phyloP scores from a whole-genome alignment of 768 basidiomycete species.

The Boletus vermiculosoides region DNA sequence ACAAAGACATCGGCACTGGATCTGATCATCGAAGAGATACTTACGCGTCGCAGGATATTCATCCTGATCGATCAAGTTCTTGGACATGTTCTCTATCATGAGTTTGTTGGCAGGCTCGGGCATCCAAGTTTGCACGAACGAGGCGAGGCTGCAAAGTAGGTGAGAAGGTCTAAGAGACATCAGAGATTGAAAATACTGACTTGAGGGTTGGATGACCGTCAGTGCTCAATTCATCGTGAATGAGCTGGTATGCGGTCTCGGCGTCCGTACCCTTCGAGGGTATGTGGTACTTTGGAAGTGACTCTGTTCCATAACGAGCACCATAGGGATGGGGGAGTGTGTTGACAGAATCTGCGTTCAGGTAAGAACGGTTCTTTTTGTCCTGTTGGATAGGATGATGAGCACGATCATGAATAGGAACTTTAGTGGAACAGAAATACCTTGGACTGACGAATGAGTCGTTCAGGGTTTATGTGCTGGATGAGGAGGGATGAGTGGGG shows the following conservation, averaged over 20 bases:
- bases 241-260: constrained; percentile 52
- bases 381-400: constrained; percentile 37
- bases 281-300: constrained; percentile 68
- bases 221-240: constrained; percentile 62
- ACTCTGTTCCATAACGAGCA: constrained; percentile 62
- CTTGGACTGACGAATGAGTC: constrained; percentile 56
- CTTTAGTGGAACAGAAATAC: constrained; percentile 34
- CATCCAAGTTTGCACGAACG: constrained; percentile 70
- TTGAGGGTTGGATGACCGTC: constrained; percentile 59
- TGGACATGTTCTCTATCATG: constrained; percentile 62
- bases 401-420: background rate
- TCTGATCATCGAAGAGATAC: background rate
- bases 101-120: constrained; percentile 50
- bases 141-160: constrained; percentile 43
- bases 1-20: background rate
- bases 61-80: constrained; percentile 69
- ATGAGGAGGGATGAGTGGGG: background rate
- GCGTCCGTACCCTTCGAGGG: constrained; percentile 58
- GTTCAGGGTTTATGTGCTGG: constrained; percentile 68
- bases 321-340: constrained; percentile 49
- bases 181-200: constrained; percentile 4
- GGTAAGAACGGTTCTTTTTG: constrained; percentile 36
- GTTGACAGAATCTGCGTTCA: constrained; percentile 36
- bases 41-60: constrained; percentile 62
- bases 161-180: background rate